phyloP scores from a whole-genome alignment of 2,329 filamentous ascomycete species.

The Penicillium hordei region DNA sequence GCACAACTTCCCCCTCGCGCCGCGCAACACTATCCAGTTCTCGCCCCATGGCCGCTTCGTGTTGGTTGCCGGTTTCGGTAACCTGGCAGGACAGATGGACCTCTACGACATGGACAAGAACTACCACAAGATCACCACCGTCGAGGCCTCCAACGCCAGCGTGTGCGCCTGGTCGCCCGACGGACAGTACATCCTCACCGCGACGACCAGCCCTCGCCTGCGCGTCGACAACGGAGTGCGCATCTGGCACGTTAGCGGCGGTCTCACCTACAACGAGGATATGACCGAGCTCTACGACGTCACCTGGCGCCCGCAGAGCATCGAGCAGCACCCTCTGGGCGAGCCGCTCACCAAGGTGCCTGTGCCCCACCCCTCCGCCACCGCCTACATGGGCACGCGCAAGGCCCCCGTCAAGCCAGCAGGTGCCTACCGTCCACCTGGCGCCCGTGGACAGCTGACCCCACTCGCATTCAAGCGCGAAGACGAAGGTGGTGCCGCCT shows the following conservation, averaged over 20 bases:
- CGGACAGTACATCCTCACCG: constrained; percentile 91
- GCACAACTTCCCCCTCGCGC: constrained; percentile 81
- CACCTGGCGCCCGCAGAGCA: constrained; percentile 75
- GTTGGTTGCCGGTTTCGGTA: constrained; percentile 93
- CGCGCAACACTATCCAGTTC: constrained; percentile 92
- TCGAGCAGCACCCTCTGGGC: constrained; percentile 59
- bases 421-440: constrained; percentile 94
- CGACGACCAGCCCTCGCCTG: constrained; percentile 92
- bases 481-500: constrained; percentile 90
- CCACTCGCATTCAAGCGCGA: constrained; percentile 96
- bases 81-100: constrained; percentile 95
- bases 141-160: constrained; percentile 92
- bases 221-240: constrained; percentile 96
- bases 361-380: constrained; percentile 75
- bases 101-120: constrained; percentile 96
- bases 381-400: constrained; percentile 76
- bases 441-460: constrained; percentile 82
- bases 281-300: constrained; percentile 93
- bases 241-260: constrained; percentile 87
- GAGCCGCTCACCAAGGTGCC: constrained; percentile 76
- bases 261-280: constrained; percentile 92
- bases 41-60: constrained; percentile 92
- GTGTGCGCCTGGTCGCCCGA: constrained; percentile 98
- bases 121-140: constrained; percentile 86
- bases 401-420: constrained; percentile 96